Evolutionary conservation across 371 early-diverging fungal genomes (phyloP).

Genomic region (Parasitella parasitica): DNA sequence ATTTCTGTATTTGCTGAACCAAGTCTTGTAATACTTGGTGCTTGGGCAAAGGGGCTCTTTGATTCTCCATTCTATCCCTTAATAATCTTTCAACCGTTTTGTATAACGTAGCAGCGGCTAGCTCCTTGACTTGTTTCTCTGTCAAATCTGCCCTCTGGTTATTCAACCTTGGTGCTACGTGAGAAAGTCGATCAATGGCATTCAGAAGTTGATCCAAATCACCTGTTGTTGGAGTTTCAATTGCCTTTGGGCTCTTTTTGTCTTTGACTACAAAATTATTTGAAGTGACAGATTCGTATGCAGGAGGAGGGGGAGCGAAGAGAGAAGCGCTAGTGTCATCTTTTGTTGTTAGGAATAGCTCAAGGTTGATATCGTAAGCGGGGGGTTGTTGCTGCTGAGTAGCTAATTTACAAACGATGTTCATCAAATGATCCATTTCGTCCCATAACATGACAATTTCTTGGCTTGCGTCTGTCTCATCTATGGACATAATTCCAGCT

Average conservation of each 20-base stretch:
- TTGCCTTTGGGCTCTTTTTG: not conserved
- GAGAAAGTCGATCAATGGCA: conserved; percentile 51
- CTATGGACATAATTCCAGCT: conserved; percentile 8
- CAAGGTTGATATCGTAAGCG: not conserved
- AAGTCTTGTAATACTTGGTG: conserved; percentile 15
- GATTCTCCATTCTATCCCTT: conserved; percentile 38
- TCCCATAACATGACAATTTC: conserved; percentile 39
- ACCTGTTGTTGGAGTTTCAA: not conserved
- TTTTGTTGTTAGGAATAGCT: not conserved
- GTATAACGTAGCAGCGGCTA: conserved; percentile 34
- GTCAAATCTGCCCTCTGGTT: conserved; percentile 51
- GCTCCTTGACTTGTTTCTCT: conserved; percentile 37
- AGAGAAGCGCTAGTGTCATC: not conserved
- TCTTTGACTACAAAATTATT: not conserved
- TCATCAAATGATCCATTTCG: conserved; percentile 42
- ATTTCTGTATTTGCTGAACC: conserved; percentile 22
- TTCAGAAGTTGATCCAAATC: conserved; percentile 51
- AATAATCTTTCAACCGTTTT: conserved; percentile 33
- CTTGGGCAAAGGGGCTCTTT: conserved; percentile 22
- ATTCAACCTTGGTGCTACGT: conserved; percentile 48
- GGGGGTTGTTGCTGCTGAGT: conserved; percentile 7
- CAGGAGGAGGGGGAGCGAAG: conserved; percentile 4
- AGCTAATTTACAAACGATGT: conserved; percentile 21
- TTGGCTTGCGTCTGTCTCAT: conserved; percentile 1
- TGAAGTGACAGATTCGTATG: conserved; percentile 5